Evolutionary conservation across 1,139 yeast genomes (phyloP), one percentile per base, ranked within the genome.

Genomic region (Pneumocystis oryctolagi): DNA sequence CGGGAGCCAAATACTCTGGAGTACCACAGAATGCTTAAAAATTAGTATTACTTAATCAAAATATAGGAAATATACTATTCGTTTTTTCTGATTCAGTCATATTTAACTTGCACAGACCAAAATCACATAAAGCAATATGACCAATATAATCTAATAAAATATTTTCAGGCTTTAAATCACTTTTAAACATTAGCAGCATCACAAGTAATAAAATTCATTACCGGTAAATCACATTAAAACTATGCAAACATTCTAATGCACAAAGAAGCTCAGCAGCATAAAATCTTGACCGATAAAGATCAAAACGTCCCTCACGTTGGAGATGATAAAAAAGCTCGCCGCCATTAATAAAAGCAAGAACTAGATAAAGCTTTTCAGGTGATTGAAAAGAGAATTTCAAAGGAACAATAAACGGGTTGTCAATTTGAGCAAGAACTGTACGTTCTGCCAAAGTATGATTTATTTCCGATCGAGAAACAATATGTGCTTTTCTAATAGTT

Each of bases 361-460:
- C 97, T 60, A 92, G 77, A 71, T 92, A 92, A 56, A 92, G 77
- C 72, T 94, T 94, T 71, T 90, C 97, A 14, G 92, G 92, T n/a
- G 90, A 83, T 75, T 92, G 98, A 79, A 94, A 92, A 31, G 95
- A 86, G 75, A 92, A 92, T 75, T 92, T 92, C 68, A 92, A 79
- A 8, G 97, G 97, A n/a, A 92, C 97, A 72, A 92, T 89, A 73
- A 94, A 94, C n/a, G 98, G 98, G 71, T 90, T 88, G 69, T 85
- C 85, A 66, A 92, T 90, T 69, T 92, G 84, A 5, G 97, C 96
- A 66, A 94, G 77, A 8, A 92, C 97, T 1, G 96, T 90, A 68
- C 97, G 82, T 75, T 92, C 98, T 0, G 97, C 97, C 63, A 92
- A 76, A 0, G 98, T 94, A 74, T 94, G 98, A 14, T 92, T 89